Conservation (phyloP, 192 early-diverging fungal genomes). For the Umbelopsis isabellina region DNA sequence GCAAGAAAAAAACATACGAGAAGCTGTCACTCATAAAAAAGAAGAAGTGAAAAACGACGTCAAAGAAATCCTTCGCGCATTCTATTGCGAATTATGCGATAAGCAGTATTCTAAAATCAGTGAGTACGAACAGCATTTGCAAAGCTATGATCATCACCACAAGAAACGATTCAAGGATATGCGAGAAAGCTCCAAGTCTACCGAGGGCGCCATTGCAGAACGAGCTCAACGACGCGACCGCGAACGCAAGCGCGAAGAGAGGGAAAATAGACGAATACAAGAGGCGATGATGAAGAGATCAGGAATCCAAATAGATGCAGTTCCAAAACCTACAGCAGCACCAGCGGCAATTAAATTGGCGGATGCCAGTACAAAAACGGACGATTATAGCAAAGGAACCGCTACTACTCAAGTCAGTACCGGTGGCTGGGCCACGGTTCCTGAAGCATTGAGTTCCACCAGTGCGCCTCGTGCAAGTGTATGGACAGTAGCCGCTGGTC, state of each 20-base stretch:
- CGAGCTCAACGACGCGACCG: slow-evolving; percentile 43
- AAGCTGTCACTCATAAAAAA: slow-evolving; percentile 56
- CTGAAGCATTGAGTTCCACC: neutral
- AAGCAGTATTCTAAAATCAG: slow-evolving; percentile 79
- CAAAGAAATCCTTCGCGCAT: slow-evolving; percentile 68
- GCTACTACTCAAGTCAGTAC: neutral
- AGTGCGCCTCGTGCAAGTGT: neutral
- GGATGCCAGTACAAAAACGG: neutral
- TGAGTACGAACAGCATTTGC: slow-evolving; percentile 78
- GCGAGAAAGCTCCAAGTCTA: slow-evolving; percentile 57
- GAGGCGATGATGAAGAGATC: slow-evolving; percentile 61
- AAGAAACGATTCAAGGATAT: slow-evolving; percentile 81
- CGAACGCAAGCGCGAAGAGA: slow-evolving; percentile 61
- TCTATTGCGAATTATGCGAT: slow-evolving; percentile 78
- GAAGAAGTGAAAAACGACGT: slow-evolving; percentile 58
- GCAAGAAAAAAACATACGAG: slow-evolving; percentile 52
- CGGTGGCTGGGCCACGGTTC: neutral
- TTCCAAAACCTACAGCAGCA: neutral
- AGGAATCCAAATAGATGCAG: slow-evolving; percentile 20
- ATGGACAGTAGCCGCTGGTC: neutral
- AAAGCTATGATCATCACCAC: slow-evolving; percentile 82
- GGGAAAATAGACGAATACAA: slow-evolving; percentile 66
- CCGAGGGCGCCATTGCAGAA: slow-evolving; percentile 34
- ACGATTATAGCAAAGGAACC: neutral
- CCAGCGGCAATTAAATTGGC: neutral